phyloP scores from a whole-genome alignment of 495 filamentous ascomycete genomes.

The Penicillium egyptiacum region DNA sequence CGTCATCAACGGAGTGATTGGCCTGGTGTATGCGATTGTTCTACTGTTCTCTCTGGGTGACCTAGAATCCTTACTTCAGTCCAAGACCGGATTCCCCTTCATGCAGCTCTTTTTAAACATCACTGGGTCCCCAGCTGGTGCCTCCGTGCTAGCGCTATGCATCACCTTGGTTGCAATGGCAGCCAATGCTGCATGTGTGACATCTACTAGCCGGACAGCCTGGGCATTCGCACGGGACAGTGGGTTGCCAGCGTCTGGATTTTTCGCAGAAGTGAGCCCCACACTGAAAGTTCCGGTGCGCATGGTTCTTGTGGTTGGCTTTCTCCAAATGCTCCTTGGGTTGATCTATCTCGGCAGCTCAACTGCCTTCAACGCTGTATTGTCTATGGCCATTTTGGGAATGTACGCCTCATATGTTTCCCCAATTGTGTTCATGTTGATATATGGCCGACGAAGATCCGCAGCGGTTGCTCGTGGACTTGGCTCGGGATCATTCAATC shows the following conservation, averaged over 20 bases:
- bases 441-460: slow-evolving; percentile 19
- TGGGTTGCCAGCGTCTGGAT: slow-evolving; percentile 19
- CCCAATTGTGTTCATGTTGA: slow-evolving; percentile 25
- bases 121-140: slow-evolving; percentile 35
- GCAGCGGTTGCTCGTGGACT: slow-evolving; percentile 5
- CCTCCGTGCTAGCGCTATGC: slow-evolving; percentile 29
- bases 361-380: slow-evolving; percentile 44
- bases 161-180: slow-evolving; percentile 22
- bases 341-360: slow-evolving; percentile 45
- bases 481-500: slow-evolving; percentile 16
- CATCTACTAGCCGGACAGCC: slow-evolving; percentile 27
- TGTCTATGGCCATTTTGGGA: slow-evolving; percentile 40
- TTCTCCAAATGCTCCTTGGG: slow-evolving; percentile 37
- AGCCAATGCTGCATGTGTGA: slow-evolving; percentile 24
- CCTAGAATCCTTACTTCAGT: slow-evolving; percentile 31
- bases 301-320: slow-evolving; percentile 21
- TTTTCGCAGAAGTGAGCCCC: slow-evolving; percentile 20
- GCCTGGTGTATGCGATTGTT: slow-evolving; percentile 43
- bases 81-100: slow-evolving; percentile 43
- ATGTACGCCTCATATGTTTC: slow-evolving; percentile 43
- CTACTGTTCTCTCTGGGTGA: slow-evolving; percentile 47
- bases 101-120: slow-evolving; percentile 46
- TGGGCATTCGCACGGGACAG: slow-evolving; percentile 28
- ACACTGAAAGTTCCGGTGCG: slow-evolving; percentile 23
- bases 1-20: slow-evolving; percentile 42